Percentiles rank a stretch among this genome's conserved stretches.
Evolutionary conservation across 768 basidiomycete genomes (phyloP).

Genomic region (Leucosporidium creatinivorum): DNA sequence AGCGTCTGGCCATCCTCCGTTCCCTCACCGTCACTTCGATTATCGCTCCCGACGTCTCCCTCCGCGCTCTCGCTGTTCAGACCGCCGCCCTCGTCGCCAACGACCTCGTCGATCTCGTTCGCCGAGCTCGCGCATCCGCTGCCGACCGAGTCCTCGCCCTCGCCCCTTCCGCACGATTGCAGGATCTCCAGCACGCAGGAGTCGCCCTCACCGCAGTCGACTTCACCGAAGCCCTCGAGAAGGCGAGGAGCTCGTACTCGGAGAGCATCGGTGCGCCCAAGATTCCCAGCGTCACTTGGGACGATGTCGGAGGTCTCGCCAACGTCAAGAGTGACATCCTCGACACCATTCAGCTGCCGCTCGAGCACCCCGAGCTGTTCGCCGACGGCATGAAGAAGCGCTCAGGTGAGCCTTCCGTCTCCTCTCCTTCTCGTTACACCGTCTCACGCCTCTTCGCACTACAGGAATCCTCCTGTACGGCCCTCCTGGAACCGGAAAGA

Average conservation of each 20-base stretch:
- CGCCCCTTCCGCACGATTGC: not conserved
- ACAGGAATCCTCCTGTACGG: constrained; percentile 90
- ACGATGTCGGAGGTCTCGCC: constrained; percentile 88
- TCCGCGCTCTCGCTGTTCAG: constrained; percentile 66
- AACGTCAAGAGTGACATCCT: constrained; percentile 84
- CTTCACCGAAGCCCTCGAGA: constrained; percentile 62
- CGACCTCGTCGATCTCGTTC: constrained; percentile 67
- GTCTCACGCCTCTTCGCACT: constrained; percentile 42
- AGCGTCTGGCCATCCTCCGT: constrained; percentile 58
- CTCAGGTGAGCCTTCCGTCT: constrained; percentile 57
- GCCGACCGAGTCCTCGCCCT: constrained; percentile 43
- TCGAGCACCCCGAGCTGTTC: constrained; percentile 75
- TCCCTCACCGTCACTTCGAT: constrained; percentile 45
- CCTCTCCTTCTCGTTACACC: constrained; percentile 31
- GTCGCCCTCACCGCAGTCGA: constrained; percentile 51
- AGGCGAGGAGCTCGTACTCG: constrained; percentile 61
- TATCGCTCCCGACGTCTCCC: constrained; percentile 68
- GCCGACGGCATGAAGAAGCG: constrained; percentile 84
- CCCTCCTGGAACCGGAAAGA: constrained; percentile 96
- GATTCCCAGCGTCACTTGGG: constrained; percentile 92
- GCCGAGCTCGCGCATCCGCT: constrained; percentile 54
- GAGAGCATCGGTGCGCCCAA: constrained; percentile 95
- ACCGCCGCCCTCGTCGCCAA: constrained; percentile 82
- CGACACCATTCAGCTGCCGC: constrained; percentile 87
- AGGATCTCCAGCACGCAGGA: constrained; percentile 41